phyloP scores from a whole-genome alignment of 441 rosid genomes.

The Iberis amara region DNA sequence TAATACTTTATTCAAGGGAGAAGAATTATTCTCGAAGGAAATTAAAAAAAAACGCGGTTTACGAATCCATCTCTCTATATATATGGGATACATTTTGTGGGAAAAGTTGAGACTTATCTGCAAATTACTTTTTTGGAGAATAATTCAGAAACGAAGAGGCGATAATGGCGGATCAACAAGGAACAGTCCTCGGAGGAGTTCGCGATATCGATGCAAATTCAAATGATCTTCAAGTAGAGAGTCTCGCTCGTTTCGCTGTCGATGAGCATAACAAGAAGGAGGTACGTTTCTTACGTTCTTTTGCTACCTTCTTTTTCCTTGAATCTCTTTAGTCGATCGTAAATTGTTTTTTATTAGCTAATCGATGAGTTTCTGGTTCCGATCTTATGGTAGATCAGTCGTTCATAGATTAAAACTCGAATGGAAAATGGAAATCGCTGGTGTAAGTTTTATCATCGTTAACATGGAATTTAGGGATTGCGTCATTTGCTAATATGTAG shows the following conservation, averaged over 20 bases:
- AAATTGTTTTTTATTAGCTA: background rate
- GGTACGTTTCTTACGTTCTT: slow-evolving; percentile 27
- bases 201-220: slow-evolving; percentile 38
- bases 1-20: background rate
- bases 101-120: background rate
- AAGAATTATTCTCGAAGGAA: slow-evolving; percentile 21
- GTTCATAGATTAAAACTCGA: background rate
- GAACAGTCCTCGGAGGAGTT: slow-evolving; percentile 40
- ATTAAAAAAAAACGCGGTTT: slow-evolving; percentile 17
- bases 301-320: background rate
- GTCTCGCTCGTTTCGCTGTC: slow-evolving; percentile 74
- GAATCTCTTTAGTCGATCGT: background rate
- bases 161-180: slow-evolving; percentile 30
- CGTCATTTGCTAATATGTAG: background rate
- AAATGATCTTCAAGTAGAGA: slow-evolving; percentile 54
- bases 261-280: slow-evolving; percentile 77
- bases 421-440: slow-evolving; percentile 8
- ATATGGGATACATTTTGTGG: background rate
- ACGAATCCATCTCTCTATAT: background rate
- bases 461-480: slow-evolving; percentile 3
- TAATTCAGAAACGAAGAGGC: background rate
- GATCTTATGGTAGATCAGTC: background rate
- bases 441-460: background rate
- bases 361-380: slow-evolving; percentile 8
- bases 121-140: slow-evolving; percentile 18